These are phyloP conservation scores for Cladophialophora immunda DNA, from an alignment of 2,329 filamentous ascomycete species.

Conservation along the genomic window DNA sequence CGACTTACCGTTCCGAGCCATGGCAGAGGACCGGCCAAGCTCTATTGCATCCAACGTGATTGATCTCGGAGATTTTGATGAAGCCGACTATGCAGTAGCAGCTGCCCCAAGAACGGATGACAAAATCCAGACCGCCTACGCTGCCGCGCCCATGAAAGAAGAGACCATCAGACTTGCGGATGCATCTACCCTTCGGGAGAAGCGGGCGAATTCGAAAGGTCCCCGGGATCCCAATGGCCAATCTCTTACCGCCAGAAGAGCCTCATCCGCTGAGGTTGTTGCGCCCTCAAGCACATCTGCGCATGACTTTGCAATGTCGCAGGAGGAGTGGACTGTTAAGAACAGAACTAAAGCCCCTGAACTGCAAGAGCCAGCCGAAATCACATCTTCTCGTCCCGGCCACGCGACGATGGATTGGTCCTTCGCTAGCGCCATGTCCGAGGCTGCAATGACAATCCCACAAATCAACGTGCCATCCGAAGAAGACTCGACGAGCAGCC, in stretches of 20 bases:
- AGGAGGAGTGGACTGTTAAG: constrained; percentile 40
- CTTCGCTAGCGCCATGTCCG: constrained; percentile 56
- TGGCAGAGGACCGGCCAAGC: constrained; percentile 47
- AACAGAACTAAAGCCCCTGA: constrained; percentile 36
- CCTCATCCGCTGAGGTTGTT: constrained; percentile 43
- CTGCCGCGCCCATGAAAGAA: constrained; percentile 53
- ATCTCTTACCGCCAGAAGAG: constrained; percentile 43
- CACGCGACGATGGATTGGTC: constrained; percentile 46
- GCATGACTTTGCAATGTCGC: constrained; percentile 54
- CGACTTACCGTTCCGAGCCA: constrained; percentile 61
- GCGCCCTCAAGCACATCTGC: constrained; percentile 54
- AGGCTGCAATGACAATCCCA: constrained; percentile 38
- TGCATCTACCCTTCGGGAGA: constrained; percentile 65
- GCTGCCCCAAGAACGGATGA: constrained; percentile 52
- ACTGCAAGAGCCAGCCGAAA: constrained; percentile 39
- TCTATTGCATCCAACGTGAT: constrained; percentile 59
- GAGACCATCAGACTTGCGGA: constrained; percentile 61
- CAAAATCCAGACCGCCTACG: constrained; percentile 58
- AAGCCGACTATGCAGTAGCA: constrained; percentile 55
- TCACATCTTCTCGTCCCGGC: constrained; percentile 34
- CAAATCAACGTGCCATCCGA: constrained; percentile 27
- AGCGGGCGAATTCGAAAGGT: constrained; percentile 58
- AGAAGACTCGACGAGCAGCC: constrained; percentile 14
- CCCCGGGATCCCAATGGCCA: constrained; percentile 49
- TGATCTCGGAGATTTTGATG: constrained; percentile 62